Evolutionary conservation across 2,329 filamentous ascomycete genomes (phyloP).

Genomic region (Amauroascus verrucosus): DNA sequence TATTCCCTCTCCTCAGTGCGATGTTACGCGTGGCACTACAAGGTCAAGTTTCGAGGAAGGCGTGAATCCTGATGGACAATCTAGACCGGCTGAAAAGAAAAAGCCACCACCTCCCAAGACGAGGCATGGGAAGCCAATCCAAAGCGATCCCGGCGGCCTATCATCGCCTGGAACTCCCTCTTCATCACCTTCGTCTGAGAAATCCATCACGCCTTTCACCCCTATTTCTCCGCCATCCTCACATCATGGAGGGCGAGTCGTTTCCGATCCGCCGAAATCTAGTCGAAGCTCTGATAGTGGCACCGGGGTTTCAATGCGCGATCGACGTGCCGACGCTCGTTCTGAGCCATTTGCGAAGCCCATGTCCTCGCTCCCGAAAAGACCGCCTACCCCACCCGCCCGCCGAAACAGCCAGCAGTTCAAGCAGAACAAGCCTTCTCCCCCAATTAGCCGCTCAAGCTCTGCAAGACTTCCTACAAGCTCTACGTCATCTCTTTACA

Average conservation of each 20-base stretch:
- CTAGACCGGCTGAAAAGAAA: slow-evolving; percentile 39
- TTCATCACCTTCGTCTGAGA: neutral
- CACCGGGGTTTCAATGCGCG: neutral
- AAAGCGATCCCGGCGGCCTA: slow-evolving; percentile 15
- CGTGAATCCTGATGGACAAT: neutral
- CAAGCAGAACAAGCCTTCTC: slow-evolving; percentile 28
- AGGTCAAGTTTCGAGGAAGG: neutral
- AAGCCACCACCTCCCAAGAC: slow-evolving; percentile 66
- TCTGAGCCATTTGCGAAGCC: slow-evolving; percentile 8
- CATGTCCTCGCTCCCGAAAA: slow-evolving; percentile 31
- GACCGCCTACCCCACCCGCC: slow-evolving; percentile 41
- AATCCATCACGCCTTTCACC: neutral
- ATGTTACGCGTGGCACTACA: neutral
- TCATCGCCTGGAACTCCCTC: slow-evolving; percentile 2
- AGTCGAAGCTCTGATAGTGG: neutral
- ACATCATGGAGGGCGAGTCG: neutral
- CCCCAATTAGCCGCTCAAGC: slow-evolving; percentile 24
- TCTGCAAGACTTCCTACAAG: slow-evolving; percentile 33
- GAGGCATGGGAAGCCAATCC: slow-evolving; percentile 55
- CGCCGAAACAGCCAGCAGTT: slow-evolving; percentile 41
- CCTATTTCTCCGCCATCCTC: neutral
- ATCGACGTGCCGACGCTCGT: slow-evolving; percentile 2
- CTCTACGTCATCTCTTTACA: slow-evolving; percentile 34
- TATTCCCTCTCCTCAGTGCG: neutral
- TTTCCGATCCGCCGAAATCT: slow-evolving; percentile 4